phyloP scores from a whole-genome alignment of 257 asterid species.

The Orobanche coerulescens region DNA sequence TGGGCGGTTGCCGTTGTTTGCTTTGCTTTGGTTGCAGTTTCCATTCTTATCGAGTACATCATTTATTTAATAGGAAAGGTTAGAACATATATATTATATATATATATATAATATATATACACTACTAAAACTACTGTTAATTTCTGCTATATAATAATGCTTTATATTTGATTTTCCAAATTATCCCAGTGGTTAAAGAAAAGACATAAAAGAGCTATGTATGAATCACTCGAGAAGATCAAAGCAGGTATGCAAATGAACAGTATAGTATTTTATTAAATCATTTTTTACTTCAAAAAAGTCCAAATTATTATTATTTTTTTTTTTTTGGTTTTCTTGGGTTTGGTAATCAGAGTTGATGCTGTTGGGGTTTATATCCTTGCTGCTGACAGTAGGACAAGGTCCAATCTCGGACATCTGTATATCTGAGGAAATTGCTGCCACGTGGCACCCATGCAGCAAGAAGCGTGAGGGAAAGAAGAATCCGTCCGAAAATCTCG shows the following conservation, averaged over 20 bases:
- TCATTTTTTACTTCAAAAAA: neutral
- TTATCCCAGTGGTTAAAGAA: slow-evolving; percentile 61
- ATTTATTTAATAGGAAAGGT: slow-evolving; percentile 76
- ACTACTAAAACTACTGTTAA: too few relatives aligned
- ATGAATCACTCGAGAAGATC: slow-evolving; percentile 74
- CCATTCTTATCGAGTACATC: slow-evolving; percentile 60
- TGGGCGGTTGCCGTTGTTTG: slow-evolving; percentile 91
- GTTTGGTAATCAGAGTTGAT: slow-evolving; percentile 59
- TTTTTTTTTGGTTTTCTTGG: too few relatives aligned
- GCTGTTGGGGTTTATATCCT: slow-evolving; percentile 86
- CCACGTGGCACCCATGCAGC: slow-evolving; percentile 82
- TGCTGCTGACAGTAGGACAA: slow-evolving; percentile 68
- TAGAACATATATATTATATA: neutral
- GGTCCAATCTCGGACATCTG: slow-evolving; percentile 56
- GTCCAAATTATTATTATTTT: neutral
- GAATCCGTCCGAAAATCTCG: neutral
- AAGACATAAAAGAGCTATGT: slow-evolving; percentile 58
- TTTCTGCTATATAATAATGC: too few relatives aligned
- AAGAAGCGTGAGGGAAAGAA: slow-evolving; percentile 33
- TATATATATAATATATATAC: neutral
- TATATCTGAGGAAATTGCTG: slow-evolving; percentile 39
- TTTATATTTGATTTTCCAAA: neutral
- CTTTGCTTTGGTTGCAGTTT: slow-evolving; percentile 55
- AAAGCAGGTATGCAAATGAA: slow-evolving; percentile 46
- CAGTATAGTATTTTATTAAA: neutral